Percentiles rank a stretch among this genome's conserved stretches.
Conservation (phyloP, 768 basidiomycete genomes). For the Dendrothele bispora region DNA sequence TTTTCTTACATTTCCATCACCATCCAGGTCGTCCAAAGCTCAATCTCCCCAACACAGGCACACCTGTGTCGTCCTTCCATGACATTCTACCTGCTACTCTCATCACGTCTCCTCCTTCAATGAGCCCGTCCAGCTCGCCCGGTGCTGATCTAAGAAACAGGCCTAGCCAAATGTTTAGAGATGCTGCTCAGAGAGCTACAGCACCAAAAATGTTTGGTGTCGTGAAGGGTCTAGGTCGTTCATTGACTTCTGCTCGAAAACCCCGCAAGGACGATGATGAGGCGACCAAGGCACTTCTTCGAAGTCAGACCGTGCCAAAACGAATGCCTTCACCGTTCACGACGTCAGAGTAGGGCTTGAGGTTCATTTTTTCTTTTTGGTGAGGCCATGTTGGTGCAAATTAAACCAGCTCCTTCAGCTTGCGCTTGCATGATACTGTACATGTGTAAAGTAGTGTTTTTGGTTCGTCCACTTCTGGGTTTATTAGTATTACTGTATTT, state of each 20-base stretch:
- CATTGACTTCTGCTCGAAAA: conserved; percentile 43
- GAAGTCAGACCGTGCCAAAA: no score
- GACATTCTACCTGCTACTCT: conserved; percentile 46
- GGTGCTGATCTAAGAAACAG: background rate
- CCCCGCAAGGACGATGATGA: no score
- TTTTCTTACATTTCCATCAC: background rate
- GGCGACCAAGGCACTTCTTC: no score
- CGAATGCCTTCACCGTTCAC: no score
- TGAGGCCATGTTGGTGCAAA: no score
- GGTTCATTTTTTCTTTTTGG: no score
- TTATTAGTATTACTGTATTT: no score
- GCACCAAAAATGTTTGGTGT: conserved; percentile 41
- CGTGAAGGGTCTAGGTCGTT: conserved; percentile 33
- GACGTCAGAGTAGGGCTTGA: no score
- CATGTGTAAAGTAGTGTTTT: no score
- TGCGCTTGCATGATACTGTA: no score
- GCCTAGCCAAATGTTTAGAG: conserved; percentile 20
- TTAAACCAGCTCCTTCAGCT: no score
- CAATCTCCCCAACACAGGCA: conserved; percentile 8
- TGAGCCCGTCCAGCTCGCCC: conserved; percentile 8
- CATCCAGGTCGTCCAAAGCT: background rate
- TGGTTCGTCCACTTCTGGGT: no score
- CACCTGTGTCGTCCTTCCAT: conserved; percentile 38
- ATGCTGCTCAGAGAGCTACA: conserved; percentile 31
- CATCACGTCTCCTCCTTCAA: conserved; percentile 41